A percentile compares a stretch with the other conserved stretches of the same genome.
phyloP scores from a whole-genome alignment of 306 rosid species.

The Abrus precatorius region DNA sequence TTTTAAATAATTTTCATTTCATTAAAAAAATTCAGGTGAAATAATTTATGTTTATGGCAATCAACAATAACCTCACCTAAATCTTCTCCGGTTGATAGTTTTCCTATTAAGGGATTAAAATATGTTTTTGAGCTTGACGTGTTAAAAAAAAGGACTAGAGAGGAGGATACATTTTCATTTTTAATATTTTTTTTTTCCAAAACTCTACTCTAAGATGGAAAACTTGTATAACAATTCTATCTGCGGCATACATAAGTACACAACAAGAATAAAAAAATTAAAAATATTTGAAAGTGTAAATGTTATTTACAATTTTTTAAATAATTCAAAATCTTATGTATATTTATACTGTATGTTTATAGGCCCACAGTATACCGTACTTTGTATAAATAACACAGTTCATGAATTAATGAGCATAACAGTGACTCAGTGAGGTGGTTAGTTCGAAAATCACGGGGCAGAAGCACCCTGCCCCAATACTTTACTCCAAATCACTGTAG shows the following conservation, averaged over 20 bases:
- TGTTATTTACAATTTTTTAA: background rate
- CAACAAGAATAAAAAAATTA: background rate
- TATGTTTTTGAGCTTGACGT: no score
- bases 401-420: background rate
- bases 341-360: background rate
- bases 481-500: background rate
- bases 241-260: no score
- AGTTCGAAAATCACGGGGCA: background rate
- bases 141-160: no score
- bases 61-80: background rate
- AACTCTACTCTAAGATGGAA: no score
- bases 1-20: background rate
- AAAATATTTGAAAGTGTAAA: background rate
- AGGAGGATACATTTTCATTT: no score
- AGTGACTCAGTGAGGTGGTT: slow-evolving; percentile 1
- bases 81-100: background rate
- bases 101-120: background rate
- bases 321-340: background rate
- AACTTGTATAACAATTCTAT: background rate
- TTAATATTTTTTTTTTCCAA: no score
- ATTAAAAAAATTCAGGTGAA: background rate
- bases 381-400: slow-evolving; percentile 4
- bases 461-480: background rate
- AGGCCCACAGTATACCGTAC: no score
- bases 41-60: background rate